Evolutionary conservation across 164 flowering plant genomes (phyloP).

Genomic region (Sextonia rubra): DNA sequence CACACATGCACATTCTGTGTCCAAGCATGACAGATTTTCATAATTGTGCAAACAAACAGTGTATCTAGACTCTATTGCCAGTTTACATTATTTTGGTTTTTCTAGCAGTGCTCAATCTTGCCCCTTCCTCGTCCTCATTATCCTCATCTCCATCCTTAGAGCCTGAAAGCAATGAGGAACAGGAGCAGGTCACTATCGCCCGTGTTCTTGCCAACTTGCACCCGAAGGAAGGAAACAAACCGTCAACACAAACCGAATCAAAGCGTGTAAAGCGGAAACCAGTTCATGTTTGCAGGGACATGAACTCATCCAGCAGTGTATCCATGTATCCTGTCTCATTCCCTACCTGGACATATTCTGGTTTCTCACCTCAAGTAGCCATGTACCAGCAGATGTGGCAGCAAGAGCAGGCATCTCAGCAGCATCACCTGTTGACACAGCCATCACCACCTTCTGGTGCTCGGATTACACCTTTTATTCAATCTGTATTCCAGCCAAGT

Average conservation of each 20-base stretch:
- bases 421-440: slow-evolving; percentile 26
- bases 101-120: slow-evolving; percentile 38
- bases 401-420: slow-evolving; percentile 40
- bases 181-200: slow-evolving; percentile 50
- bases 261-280: slow-evolving; percentile 26
- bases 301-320: slow-evolving; percentile 13
- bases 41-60: not conserved
- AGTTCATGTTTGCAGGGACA: slow-evolving; percentile 17
- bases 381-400: slow-evolving; percentile 46
- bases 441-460: slow-evolving; percentile 28
- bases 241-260: slow-evolving; percentile 18
- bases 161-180: slow-evolving; percentile 40
- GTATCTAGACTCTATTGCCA: not conserved
- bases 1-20: not conserved
- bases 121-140: slow-evolving; percentile 16
- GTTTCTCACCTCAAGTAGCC: slow-evolving; percentile 35
- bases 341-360: slow-evolving; percentile 31
- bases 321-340: slow-evolving; percentile 26
- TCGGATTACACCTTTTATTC: slow-evolving; percentile 37
- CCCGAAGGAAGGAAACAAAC: slow-evolving; percentile 25
- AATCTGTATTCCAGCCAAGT: slow-evolving; percentile 30
- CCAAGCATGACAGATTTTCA: not conserved
- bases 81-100: not conserved
- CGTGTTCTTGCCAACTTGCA: slow-evolving; percentile 37
- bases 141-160: slow-evolving; percentile 22